These are phyloP conservation scores for Dianthus caryophyllus DNA, from an alignment of 148 eudicot genomes.

Conservation along the genomic window DNA sequence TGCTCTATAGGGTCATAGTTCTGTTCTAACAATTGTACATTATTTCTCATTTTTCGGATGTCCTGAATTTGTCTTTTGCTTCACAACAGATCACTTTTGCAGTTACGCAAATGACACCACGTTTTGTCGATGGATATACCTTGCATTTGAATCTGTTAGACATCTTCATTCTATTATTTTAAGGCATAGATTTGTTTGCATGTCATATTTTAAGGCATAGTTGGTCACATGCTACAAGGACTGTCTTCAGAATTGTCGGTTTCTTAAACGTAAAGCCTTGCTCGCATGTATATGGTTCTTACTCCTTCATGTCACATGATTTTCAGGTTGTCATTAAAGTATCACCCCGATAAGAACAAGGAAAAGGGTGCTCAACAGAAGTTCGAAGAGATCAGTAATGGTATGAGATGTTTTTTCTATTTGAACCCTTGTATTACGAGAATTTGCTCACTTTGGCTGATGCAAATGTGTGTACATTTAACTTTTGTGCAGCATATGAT, in stretches of 20 bases:
- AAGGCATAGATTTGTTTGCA: too few species aligned
- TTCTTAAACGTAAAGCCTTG: background rate
- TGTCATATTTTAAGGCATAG: background rate
- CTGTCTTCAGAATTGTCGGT: background rate
- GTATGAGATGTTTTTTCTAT: too few species aligned
- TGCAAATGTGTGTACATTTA: background rate
- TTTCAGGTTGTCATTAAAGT: slow-evolving; percentile 77
- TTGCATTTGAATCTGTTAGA: too few species aligned
- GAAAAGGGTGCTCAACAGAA: slow-evolving; percentile 85
- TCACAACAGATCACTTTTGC: background rate
- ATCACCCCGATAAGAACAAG: slow-evolving; percentile 98
- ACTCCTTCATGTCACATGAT: slow-evolving; percentile 11
- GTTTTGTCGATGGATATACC: too few species aligned
- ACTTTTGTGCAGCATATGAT: slow-evolving; percentile 66
- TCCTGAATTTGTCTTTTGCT: background rate
- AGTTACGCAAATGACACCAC: background rate
- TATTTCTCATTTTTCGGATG: background rate
- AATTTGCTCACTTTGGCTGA: background rate
- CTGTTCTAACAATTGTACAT: background rate
- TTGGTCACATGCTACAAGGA: background rate
- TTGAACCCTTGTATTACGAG: too few species aligned
- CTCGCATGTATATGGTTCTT: background rate
- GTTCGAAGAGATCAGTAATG: slow-evolving; percentile 89
- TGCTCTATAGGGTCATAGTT: background rate
- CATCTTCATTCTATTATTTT: too few species aligned